Evolutionary conservation across 352 stramenopile species (phyloP), one percentile per base, ranked within the genome.

Genomic region (Globisporangium ultimum): DNA sequence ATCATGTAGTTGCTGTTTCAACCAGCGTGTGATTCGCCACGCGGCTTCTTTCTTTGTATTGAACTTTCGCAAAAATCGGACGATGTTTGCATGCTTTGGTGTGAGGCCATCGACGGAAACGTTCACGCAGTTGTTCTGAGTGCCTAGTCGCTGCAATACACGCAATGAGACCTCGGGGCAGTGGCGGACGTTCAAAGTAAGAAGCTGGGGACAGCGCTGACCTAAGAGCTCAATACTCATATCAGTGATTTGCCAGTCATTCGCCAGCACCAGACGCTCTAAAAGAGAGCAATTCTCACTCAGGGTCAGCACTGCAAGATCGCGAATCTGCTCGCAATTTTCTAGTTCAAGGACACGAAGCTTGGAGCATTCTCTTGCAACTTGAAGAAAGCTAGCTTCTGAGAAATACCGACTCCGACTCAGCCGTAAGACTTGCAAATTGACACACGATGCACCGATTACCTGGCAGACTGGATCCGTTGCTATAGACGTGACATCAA

Each of bases 391-490:
- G 32, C 76, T 87, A 17, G 48, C 21, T 38, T 76, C 58, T 0
- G 74, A 82, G 59, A 93, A 89, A 48, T 91, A 89, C n/a, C 84
- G 76, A 55, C 80, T 91, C 12, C 81, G 80, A 56, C 78, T 80
- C 15, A 93, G 79, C 7, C 76, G 71, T 45, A 93, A 65, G 12
- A 41, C 34, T 17, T 62, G 68, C n/a, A 93, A 52, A 3, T 68
- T 61, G 2, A 17, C 3, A 8, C 70, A 82, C 54, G 63, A 71
- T 1, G 63, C 13, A 4, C 72, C 73, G 11, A 93, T 58, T 1
- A 63, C 61, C n/a, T 62, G 40, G 45, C 78, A 89, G 8, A 93
- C 67, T 13, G 67, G 69, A 49, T 91, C 82, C 0, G 78, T 91
- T 0, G 76, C 82, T 32, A 91, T 80, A 36, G 72, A 71, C 10